Base-by-base conservation (phyloP, 2,329 filamentous ascomycete genomes). In the Acephala macrosclerotiorum region DNA sequence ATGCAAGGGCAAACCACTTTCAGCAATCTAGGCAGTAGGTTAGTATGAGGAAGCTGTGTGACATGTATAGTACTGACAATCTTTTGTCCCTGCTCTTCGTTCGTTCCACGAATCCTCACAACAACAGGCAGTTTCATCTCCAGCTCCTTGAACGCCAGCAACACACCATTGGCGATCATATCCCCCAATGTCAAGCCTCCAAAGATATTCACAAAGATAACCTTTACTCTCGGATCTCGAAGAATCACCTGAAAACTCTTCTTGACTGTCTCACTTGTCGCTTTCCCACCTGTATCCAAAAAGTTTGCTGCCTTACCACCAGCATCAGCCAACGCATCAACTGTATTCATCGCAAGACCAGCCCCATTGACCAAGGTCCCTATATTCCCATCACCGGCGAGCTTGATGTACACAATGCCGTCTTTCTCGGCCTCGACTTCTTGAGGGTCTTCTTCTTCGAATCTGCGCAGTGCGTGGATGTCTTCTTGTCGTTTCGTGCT, bases 281-380 rank as follows among this genome's bases (percentile, higher is more conserved):
- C 94, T 77, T 96, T 96, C 40, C 94, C 94, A 33, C 94, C 94
- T 0, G 92, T 96, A 76, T 97, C 94, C 62, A 97, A 84, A 77
- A 97, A 97, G 73, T 97, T 97, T 12, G 92, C 88, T 26, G 90
- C 90, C 38, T 82, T 79, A 1, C 92, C 92, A 9, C 89, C 89
- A 62, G 87, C 86, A 14, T 87, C 80, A 2, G 85, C 83, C 1
- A 97, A 86, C 0, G 91, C 91, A 76, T 97, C 94, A 66, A 94
- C 89, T 0, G 93, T 97, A 76, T 96, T 96, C 91, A 97, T 96
- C 0, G 93, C 93, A 1, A 97, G 85, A 0, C 94, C 94, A 0
- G 94, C 94, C 51, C 94, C 93, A 74, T 97, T 97, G 69, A 97
- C 93, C 69, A 96, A 82, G 0, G 91, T 97, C 42, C 93, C 94